These are phyloP conservation scores for Klebsormidium nitens DNA, from an alignment of 139 green algal species.

Conservation along the genomic window DNA sequence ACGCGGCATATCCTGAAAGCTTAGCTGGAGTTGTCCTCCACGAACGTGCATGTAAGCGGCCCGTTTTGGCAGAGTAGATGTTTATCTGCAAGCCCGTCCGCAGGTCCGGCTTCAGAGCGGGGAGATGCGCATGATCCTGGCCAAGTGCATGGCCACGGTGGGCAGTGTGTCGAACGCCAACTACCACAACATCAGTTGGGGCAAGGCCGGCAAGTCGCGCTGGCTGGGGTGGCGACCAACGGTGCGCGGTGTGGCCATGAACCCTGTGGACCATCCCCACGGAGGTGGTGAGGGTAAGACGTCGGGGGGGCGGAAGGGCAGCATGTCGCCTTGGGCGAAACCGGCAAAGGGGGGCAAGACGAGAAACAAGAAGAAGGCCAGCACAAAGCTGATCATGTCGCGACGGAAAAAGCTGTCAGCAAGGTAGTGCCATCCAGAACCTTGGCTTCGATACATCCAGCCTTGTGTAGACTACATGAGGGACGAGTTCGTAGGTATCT, in stretches of 20 bases:
- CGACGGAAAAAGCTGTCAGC: constrained; percentile 62
- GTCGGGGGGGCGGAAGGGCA: too few relatives aligned
- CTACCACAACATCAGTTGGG: constrained; percentile 51
- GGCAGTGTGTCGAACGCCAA: constrained; percentile 42
- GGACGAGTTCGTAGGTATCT: too few relatives aligned
- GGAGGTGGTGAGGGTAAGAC: constrained; percentile 73
- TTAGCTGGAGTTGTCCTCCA: too few relatives aligned
- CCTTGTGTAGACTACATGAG: too few relatives aligned
- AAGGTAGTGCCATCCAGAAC: too few relatives aligned
- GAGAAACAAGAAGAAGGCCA: constrained; percentile 56
- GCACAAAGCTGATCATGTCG: constrained; percentile 61
- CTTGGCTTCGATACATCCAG: too few relatives aligned
- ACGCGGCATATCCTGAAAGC: too few relatives aligned
- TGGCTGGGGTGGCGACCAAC: constrained; percentile 41
- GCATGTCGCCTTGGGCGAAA: constrained; percentile 76
- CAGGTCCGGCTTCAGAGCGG: constrained; percentile 70
- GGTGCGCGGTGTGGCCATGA: constrained; percentile 90
- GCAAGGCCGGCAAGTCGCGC: constrained; percentile 68
- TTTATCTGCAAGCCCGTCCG: too few relatives aligned
- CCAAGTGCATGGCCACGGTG: constrained; percentile 77
- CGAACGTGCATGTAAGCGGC: too few relatives aligned
- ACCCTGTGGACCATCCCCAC: constrained; percentile 89
- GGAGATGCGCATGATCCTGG: constrained; percentile 69
- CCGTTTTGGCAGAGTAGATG: too few relatives aligned
- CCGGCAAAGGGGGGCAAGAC: constrained; percentile 83